Base-by-base conservation (phyloP, 805 yeast genomes). In the Lipomyces sp. region DNA sequence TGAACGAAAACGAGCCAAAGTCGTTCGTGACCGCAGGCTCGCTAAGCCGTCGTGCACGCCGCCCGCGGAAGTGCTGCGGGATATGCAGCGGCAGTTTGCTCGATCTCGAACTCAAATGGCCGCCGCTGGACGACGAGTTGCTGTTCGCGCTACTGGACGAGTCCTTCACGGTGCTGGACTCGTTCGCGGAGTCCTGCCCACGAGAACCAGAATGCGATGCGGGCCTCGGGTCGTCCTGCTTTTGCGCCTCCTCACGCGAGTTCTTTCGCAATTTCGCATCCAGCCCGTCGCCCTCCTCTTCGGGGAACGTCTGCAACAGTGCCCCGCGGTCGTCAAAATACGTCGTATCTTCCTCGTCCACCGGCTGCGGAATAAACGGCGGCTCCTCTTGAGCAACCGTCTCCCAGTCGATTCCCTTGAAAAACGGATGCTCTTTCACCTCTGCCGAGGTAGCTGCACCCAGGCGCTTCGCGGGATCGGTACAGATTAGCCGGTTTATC, bases 311-410 rank as follows among this genome's bases (percentile, higher is more conserved):
- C 4, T 78, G 74, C 62, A 86, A 69, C 10, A 76, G 81, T 0
- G 96, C 98, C 3, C 98, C 98, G 61, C 98, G 78, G 3, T 76
- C 60, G 61, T 93, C 98, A 68, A 91, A 93, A 64, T 93, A 91
- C 46, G 88, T 95, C 0, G 97, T 90, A 42, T 82, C 82, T 61
- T 86, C 95, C 0, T 96, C 95, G 60, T 87, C 77, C 5, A 82
- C 86, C 7, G 79, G 70, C 11, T 71, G 70, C 0, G 99, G 99
- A 6, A 89, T 81, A 69, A 93, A 93, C 0, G 95, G 80, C 3
- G 74, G 70, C 0, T 93, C 89, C 32, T 80, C 84, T 46, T 80
- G 84, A 16, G 82, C 86, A 16, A 93, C 73, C 1, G 73, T 71
- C 16, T 74, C 79, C 98, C 98, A 93, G 49, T 83, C 73, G 8